Conservation (phyloP, 106 monocot species). For the Dioscorea dumetorum region DNA sequence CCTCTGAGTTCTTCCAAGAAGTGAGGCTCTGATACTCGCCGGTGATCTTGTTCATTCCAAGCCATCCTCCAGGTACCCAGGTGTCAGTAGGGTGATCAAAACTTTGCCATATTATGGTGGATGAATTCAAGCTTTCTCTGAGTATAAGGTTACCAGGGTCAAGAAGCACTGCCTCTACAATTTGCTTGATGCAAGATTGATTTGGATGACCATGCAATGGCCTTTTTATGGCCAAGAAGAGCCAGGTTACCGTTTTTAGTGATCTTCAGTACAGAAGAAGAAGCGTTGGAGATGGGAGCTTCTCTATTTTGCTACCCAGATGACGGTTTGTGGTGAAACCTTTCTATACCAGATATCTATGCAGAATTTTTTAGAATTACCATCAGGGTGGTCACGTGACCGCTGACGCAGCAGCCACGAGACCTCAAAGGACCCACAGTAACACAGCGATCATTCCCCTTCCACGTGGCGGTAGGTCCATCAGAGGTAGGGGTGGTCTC, state of each 20-base stretch:
- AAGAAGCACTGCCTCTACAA: constrained; percentile 11
- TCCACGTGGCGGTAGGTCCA: no score
- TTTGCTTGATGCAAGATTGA: neutral
- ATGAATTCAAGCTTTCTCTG: neutral
- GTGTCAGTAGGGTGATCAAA: constrained; percentile 46
- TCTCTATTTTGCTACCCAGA: constrained; percentile 53
- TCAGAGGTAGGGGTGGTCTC: no score
- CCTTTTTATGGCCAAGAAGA: neutral
- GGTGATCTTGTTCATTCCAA: constrained; percentile 9
- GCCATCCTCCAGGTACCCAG: constrained; percentile 33
- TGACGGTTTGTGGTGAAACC: constrained; percentile 12
- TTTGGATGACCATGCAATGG: constrained; percentile 25
- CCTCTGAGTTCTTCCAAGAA: constrained; percentile 38
- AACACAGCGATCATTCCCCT: no score
- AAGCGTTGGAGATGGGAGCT: constrained; percentile 13
- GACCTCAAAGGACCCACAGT: no score
- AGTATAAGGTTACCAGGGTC: constrained; percentile 32
- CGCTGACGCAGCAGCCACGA: no score
- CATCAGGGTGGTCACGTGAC: no score
- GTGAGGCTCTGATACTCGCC: constrained; percentile 16
- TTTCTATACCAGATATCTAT: constrained; percentile 40
- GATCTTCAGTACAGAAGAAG: constrained; percentile 6
- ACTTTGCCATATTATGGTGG: constrained; percentile 27
- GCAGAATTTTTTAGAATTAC: constrained; percentile 19
- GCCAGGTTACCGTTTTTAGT: constrained; percentile 26